phyloP scores from a whole-genome alignment of 768 basidiomycete species.

The Macrolepiota fuliginosa region DNA sequence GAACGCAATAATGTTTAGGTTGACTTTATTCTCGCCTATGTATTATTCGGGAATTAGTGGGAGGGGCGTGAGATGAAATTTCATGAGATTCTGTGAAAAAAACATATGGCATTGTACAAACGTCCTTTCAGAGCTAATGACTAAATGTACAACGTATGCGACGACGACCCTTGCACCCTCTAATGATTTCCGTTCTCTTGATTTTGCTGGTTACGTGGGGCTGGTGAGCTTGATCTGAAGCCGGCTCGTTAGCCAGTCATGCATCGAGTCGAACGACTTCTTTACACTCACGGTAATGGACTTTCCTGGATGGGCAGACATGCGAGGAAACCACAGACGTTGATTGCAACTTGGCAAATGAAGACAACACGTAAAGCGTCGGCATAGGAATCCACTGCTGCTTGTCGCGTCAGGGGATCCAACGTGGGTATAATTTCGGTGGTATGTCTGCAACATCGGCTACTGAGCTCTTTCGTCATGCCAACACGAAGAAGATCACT shows the following conservation, averaged over 20 bases:
- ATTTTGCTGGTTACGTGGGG: conserved; percentile 55
- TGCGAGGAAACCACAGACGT: conserved; percentile 62
- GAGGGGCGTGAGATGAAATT: not conserved
- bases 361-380: conserved; percentile 81
- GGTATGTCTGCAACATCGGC: conserved; percentile 49
- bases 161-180: conserved; percentile 22
- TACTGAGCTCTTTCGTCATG: not conserved
- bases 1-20: not conserved
- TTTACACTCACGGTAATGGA: conserved; percentile 49
- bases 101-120: conserved; percentile 20
- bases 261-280: not conserved
- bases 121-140: conserved; percentile 1
- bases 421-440: conserved; percentile 70
- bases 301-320: conserved; percentile 79
- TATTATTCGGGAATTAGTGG: not conserved
- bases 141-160: conserved; percentile 25
- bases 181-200: conserved; percentile 27
- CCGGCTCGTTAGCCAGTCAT: not conserved
- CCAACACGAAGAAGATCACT: conserved; percentile 6
- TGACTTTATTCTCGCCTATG: not conserved
- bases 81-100: not conserved
- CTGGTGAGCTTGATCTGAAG: conserved; percentile 56
- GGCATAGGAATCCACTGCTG: conserved; percentile 76
- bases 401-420: conserved; percentile 47
- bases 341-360: conserved; percentile 71